Percentiles rank a stretch among this genome's conserved stretches.
phyloP scores from a whole-genome alignment of 495 filamentous ascomycete species.

The Annulohypoxylon moriforme region DNA sequence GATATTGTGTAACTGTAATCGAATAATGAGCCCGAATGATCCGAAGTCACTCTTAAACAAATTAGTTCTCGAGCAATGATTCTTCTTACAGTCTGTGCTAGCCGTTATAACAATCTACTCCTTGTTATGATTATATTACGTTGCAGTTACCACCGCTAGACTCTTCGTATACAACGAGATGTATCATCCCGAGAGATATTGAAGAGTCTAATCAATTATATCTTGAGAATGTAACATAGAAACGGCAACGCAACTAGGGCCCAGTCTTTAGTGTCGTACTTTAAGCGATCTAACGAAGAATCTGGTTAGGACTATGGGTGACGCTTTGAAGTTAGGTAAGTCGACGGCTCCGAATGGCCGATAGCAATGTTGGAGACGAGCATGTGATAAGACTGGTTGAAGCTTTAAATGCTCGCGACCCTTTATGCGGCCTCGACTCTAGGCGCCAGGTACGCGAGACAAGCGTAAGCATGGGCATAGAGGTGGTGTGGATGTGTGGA shows the following conservation, averaged over 20 bases:
- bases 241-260: not conserved
- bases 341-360: slow-evolving; percentile 16
- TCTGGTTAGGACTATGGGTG: not conserved
- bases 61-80: not conserved
- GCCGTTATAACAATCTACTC: not conserved
- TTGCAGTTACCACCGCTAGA: not conserved
- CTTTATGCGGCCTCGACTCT: slow-evolving; percentile 41
- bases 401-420: slow-evolving; percentile 29
- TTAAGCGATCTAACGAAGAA: not conserved
- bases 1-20: slow-evolving; percentile 11
- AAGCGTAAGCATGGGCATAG: slow-evolving; percentile 39
- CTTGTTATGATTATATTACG: slow-evolving; percentile 4
- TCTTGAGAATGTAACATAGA: slow-evolving; percentile 1
- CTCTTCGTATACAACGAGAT: not conserved
- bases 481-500: slow-evolving; percentile 41
- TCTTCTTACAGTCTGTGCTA: not conserved
- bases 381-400: slow-evolving; percentile 38
- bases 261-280: slow-evolving; percentile 1
- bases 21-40: slow-evolving; percentile 1
- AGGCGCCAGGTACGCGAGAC: slow-evolving; percentile 47
- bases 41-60: not conserved
- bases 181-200: not conserved
- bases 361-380: slow-evolving; percentile 27
- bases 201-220: not conserved
- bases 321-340: slow-evolving; percentile 10